Evolutionary conservation across 352 stramenopile genomes (phyloP).

Genomic region (Pythium plurisporium): DNA sequence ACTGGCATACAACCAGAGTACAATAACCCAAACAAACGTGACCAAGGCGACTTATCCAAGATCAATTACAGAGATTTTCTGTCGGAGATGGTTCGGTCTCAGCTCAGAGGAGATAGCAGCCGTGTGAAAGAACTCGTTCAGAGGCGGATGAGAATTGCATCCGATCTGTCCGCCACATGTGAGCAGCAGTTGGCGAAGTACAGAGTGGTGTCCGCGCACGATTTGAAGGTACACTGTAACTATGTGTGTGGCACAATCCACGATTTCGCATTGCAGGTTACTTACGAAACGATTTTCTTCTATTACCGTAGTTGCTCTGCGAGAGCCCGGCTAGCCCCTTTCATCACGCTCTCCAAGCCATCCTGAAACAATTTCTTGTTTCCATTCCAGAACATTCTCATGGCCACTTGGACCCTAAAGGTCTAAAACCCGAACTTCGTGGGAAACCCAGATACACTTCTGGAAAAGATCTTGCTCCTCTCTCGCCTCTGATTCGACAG

Average conservation of each 20-base stretch:
- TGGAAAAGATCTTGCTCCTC: neutral
- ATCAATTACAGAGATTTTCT: slow-evolving; percentile 13
- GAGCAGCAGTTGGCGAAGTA: neutral
- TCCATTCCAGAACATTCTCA: too few relatives aligned
- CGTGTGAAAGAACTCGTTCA: slow-evolving; percentile 11
- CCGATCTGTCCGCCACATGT: neutral
- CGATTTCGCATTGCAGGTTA: neutral
- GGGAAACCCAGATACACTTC: too few relatives aligned
- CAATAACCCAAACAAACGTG: neutral
- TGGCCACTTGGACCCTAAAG: too few relatives aligned
- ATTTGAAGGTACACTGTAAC: slow-evolving; percentile 18
- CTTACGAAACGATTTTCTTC: neutral
- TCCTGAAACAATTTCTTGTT: neutral
- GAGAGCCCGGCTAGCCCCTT: neutral
- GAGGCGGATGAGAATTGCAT: slow-evolving; percentile 7
- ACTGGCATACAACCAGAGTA: neutral
- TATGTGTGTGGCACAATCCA: too few relatives aligned
- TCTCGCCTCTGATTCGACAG: slow-evolving; percentile 13
- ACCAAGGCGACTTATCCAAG: neutral
- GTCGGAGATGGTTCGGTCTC: neutral
- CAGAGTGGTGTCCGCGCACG: neutral
- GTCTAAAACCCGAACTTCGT: too few relatives aligned
- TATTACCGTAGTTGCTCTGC: neutral
- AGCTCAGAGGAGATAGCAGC: neutral
- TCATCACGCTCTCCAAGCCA: neutral